phyloP scores from a whole-genome alignment of 2,329 filamentous ascomycete genomes.

The Reticulascus tulasneorum region DNA sequence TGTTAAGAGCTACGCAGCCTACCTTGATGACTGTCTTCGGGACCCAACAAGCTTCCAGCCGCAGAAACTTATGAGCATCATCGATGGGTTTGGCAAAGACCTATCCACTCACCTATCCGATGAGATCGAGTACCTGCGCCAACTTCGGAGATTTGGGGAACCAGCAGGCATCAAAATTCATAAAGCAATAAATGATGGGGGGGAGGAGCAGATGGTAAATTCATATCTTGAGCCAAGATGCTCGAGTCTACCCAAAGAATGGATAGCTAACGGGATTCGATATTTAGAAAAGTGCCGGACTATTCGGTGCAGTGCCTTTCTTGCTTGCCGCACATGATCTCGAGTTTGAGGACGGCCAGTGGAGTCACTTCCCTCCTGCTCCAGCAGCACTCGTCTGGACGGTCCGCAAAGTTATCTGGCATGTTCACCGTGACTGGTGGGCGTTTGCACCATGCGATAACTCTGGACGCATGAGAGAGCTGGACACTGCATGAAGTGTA shows the following conservation, averaged over 20 bases:
- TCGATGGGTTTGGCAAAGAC: slow-evolving; percentile 25
- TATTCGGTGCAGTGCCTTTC: slow-evolving; percentile 14
- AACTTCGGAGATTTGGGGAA: slow-evolving; percentile 19
- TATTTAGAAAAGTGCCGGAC: slow-evolving; percentile 17
- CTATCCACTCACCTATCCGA: slow-evolving; percentile 26
- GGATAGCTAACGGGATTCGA: too few species aligned
- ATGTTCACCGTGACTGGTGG: slow-evolving; percentile 15
- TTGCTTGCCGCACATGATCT: slow-evolving; percentile 17
- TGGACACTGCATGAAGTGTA: too few species aligned
- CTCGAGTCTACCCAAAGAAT: too few species aligned
- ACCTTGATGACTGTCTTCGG: slow-evolving; percentile 18
- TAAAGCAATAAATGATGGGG: too few species aligned
- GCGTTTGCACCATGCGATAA: slow-evolving; percentile 23
- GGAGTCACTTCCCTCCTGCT: slow-evolving; percentile 23
- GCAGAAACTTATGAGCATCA: slow-evolving; percentile 18
- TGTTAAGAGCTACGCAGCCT: slow-evolving; percentile 22
- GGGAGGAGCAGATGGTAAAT: slow-evolving; percentile 18
- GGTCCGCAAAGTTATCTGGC: slow-evolving; percentile 14
- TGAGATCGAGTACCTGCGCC: slow-evolving; percentile 26
- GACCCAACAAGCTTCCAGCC: slow-evolving; percentile 23
- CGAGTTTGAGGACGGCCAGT: slow-evolving; percentile 19
- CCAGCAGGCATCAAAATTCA: too few species aligned
- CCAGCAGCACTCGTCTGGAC: slow-evolving; percentile 17
- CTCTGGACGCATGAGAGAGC: slow-evolving; percentile 16
- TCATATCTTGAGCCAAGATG: too few species aligned